Conservation (phyloP, 768 basidiomycete genomes). For the Vararia minispora region DNA sequence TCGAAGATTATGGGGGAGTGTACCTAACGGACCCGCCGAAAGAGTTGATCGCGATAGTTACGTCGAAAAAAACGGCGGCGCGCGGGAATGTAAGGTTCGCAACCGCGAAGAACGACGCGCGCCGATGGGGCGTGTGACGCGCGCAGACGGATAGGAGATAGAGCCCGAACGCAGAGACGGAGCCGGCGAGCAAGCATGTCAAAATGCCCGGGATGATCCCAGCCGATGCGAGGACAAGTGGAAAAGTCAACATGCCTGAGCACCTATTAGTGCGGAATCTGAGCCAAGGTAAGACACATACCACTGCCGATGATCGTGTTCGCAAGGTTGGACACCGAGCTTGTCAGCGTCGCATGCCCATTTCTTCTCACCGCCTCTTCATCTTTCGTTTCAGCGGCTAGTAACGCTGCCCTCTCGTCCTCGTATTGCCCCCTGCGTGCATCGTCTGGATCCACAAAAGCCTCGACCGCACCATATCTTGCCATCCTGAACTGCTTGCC, state of each 20-base stretch:
- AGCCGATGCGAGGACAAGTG: slow-evolving; percentile 78
- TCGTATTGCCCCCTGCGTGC: too few species aligned
- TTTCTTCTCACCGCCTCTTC: slow-evolving; percentile 29
- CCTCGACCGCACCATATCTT: too few species aligned
- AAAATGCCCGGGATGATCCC: slow-evolving; percentile 83
- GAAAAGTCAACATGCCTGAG: slow-evolving; percentile 78
- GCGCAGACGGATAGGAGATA: slow-evolving; percentile 83
- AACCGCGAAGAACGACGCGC: slow-evolving; percentile 71
- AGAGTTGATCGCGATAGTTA: slow-evolving; percentile 89
- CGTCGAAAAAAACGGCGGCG: slow-evolving; percentile 79
- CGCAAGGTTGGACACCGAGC: slow-evolving; percentile 64
- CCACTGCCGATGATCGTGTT: slow-evolving; percentile 91
- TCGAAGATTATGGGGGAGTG: slow-evolving; percentile 13
- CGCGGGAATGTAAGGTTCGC: slow-evolving; percentile 79
- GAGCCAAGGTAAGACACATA: slow-evolving; percentile 20
- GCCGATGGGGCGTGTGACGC: slow-evolving; percentile 55
- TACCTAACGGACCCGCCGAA: slow-evolving; percentile 90
- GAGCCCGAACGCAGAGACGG: slow-evolving; percentile 69
- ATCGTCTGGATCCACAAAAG: too few species aligned
- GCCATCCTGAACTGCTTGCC: too few species aligned
- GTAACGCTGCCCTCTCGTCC: too few species aligned
- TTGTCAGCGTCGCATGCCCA: slow-evolving; percentile 58
- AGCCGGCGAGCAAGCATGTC: slow-evolving; percentile 73
- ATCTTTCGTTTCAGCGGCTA: too few species aligned
- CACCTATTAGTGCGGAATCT: slow-evolving; percentile 1